Evolutionary conservation across 2,329 filamentous ascomycete species (phyloP), one percentile per base, ranked within the genome.

Genomic region (Nemania sp.): DNA sequence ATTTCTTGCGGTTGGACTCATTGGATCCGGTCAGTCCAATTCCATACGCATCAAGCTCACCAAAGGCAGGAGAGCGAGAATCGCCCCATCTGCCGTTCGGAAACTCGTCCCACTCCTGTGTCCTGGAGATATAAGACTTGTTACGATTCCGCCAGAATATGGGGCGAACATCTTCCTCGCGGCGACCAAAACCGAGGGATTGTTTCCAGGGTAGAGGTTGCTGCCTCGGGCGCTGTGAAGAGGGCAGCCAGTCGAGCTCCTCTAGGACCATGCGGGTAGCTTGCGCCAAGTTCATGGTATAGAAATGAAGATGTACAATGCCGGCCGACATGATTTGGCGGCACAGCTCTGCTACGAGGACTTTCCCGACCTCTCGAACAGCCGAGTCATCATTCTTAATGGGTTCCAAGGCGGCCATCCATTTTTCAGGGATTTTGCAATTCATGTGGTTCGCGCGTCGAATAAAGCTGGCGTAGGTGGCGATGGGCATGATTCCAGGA

Each of bases 101-200:
- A 71, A 97, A 99, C 76, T 99, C 95, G 71, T 99, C 95, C 95
- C 95, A 99, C 69, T 97, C 94, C 74, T 97, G 93, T 0, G 95
- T 99, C 57, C 95, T 91, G 57, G 92, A 88, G 57, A 99, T 88
- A 71, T 99, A 99, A 3, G 93, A 97, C 73, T 95, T 92, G 78
- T 96, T 95, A 60, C 95, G 87, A 78, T 98, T 97, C 69, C 94
- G 89, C 95, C 95, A 99, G 83, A 99, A 99, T 68, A 99, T 96
- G 35, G 95, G 95, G 54, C 95, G 91, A 45, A 99, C 95, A 72
- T 97, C 96, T 78, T 99, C 95, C 49, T 91, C 91, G 70, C 94
- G 86, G 49, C 95, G 88, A 54, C 92, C 91, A 65, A 97, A 85
- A 46, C 89, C 93, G 61, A 98, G 89, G 40, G 94, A 98, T 72